These are phyloP conservation scores for Ceratocystis alfenasii DNA, from an alignment of 2,329 filamentous ascomycete genomes.

Conservation along the genomic window DNA sequence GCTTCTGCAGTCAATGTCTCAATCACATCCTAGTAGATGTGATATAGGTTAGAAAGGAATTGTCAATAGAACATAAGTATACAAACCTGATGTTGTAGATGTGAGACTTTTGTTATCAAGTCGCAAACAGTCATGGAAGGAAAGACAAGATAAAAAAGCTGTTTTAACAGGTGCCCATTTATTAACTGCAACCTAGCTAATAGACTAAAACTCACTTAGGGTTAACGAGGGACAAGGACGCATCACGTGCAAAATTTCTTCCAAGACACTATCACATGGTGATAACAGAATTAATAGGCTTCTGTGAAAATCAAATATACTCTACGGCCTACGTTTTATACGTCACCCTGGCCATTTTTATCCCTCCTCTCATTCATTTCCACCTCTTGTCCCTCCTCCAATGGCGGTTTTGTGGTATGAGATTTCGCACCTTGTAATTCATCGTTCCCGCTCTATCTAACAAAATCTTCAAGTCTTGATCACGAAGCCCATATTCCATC, in stretches of 20 bases:
- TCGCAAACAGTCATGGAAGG: too few relatives aligned
- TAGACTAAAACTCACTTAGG: neutral
- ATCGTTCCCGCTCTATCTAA: too few relatives aligned
- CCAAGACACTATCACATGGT: neutral
- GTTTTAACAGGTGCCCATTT: neutral
- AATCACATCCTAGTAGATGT: constrained; percentile 4
- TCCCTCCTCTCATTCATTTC: too few relatives aligned
- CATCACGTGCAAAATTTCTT: neutral
- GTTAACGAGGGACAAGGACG: neutral
- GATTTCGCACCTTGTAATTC: too few relatives aligned
- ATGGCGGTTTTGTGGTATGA: too few relatives aligned
- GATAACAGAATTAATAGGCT: neutral
- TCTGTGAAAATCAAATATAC: too few relatives aligned
- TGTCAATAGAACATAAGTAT: neutral
- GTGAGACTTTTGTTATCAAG: too few relatives aligned
- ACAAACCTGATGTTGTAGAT: neutral
- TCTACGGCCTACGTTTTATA: too few relatives aligned
- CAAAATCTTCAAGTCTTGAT: neutral
- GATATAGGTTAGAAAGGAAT: neutral
- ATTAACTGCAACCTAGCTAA: neutral
- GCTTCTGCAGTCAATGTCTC: neutral
- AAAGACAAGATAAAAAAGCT: neutral
- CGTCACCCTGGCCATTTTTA: too few relatives aligned
- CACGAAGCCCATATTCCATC: neutral
- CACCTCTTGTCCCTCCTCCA: too few relatives aligned